Percentiles rank a stretch among this genome's conserved stretches.
phyloP scores from a whole-genome alignment of 805 yeast genomes.

The Jamesozyma lodderae region DNA sequence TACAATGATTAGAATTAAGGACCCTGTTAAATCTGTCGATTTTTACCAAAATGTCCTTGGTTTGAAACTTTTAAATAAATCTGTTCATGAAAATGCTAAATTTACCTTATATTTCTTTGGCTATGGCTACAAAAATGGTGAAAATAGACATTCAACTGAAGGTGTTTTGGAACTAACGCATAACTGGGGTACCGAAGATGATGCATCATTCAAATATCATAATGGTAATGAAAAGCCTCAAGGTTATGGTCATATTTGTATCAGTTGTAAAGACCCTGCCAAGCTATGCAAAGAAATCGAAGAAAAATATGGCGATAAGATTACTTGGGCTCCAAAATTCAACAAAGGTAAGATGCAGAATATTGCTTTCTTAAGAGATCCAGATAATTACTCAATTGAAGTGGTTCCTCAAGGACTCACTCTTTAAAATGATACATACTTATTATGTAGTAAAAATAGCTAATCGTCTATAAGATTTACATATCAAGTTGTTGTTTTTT shows the following conservation, averaged over 20 bases:
- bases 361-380: conserved; percentile 73
- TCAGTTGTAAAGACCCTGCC: conserved; percentile 54
- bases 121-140: conserved; percentile 39
- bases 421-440: not conserved
- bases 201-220: conserved; percentile 67
- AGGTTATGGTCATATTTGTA: conserved; percentile 83
- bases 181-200: conserved; percentile 91
- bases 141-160: conserved; percentile 40
- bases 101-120: conserved; percentile 85
- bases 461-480: not conserved
- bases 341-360: conserved; percentile 47
- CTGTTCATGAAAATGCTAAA: conserved; percentile 56
- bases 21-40: conserved; percentile 62
- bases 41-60: conserved; percentile 79
- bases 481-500: not conserved
- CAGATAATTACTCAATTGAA: conserved; percentile 85
- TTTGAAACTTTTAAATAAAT: conserved; percentile 55
- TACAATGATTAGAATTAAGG: conserved; percentile 87
- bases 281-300: conserved; percentile 39
- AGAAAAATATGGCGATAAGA: conserved; percentile 36
- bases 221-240: conserved; percentile 69
- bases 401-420: conserved; percentile 39
- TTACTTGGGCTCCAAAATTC: conserved; percentile 53
- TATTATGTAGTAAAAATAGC: not conserved
- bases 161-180: conserved; percentile 83